Evolutionary conservation across 2,329 filamentous ascomycete species (phyloP).

Genomic region (Thyridium curvatum): DNA sequence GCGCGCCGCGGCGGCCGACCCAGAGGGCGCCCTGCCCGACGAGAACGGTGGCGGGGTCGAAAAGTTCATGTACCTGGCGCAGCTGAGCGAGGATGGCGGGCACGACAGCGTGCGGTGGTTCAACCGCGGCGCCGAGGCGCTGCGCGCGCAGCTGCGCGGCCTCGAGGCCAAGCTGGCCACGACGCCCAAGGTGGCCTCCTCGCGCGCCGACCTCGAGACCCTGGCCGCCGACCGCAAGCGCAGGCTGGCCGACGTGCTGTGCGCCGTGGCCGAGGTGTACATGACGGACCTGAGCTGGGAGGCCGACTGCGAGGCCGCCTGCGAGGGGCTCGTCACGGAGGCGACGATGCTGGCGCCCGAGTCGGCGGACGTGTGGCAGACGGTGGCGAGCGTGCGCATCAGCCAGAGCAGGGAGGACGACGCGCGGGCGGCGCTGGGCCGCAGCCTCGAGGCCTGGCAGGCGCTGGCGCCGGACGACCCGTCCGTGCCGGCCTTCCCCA

Average conservation of each 20-base stretch:
- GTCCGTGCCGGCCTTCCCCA: slow-evolving; percentile 76
- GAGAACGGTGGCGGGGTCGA: slow-evolving; percentile 76
- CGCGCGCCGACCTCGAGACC: slow-evolving; percentile 17
- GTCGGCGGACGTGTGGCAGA: slow-evolving; percentile 87
- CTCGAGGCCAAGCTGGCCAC: slow-evolving; percentile 41
- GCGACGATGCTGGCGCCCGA: slow-evolving; percentile 79
- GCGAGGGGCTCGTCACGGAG: slow-evolving; percentile 85
- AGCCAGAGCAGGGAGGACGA: slow-evolving; percentile 78
- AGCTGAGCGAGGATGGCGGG: slow-evolving; percentile 70
- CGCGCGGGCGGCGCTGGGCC: slow-evolving; percentile 68
- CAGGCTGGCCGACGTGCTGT: slow-evolving; percentile 86
- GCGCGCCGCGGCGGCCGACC: slow-evolving; percentile 68
- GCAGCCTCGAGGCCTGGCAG: slow-evolving; percentile 80
- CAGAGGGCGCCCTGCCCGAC: slow-evolving; percentile 64
- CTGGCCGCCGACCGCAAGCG: slow-evolving; percentile 61
- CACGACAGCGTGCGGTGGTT: slow-evolving; percentile 62
- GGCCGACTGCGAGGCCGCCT: slow-evolving; percentile 79
- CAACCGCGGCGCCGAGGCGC: slow-evolving; percentile 62
- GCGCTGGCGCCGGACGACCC: slow-evolving; percentile 67
- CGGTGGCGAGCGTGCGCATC: slow-evolving; percentile 86
- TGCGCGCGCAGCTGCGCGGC: slow-evolving; percentile 64
- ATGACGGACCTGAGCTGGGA: slow-evolving; percentile 98
- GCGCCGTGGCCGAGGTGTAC: slow-evolving; percentile 91
- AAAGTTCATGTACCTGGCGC: slow-evolving; percentile 92
- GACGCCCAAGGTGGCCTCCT: slow-evolving; percentile 18